These are phyloP conservation scores for Coniella vitis DNA, from an alignment of 2,329 filamentous ascomycete genomes.

Conservation along the genomic window DNA sequence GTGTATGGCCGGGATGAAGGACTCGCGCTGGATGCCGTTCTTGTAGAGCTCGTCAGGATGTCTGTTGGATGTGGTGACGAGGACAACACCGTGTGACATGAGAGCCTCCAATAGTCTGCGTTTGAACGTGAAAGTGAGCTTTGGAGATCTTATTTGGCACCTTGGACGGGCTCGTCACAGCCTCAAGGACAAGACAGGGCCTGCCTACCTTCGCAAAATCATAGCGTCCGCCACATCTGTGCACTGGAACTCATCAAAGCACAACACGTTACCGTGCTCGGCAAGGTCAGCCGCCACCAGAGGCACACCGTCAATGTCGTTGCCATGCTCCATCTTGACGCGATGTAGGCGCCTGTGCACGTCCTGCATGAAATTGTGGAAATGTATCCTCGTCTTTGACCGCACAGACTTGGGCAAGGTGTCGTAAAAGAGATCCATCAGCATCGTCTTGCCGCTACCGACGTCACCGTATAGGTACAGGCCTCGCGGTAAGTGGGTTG, in stretches of 20 bases:
- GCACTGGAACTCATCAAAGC: constrained; percentile 98
- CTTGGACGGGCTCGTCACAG: too few species aligned
- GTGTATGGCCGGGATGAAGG: constrained; percentile 91
- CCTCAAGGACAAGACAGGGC: neutral
- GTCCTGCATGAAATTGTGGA: constrained; percentile 99
- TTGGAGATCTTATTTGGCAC: neutral
- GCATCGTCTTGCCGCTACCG: constrained; percentile 96
- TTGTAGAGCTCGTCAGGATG: constrained; percentile 95
- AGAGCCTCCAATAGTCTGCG: constrained; percentile 74
- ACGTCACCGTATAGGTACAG: constrained; percentile 96
- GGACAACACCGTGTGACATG: constrained; percentile 94
- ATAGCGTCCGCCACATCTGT: constrained; percentile 98
- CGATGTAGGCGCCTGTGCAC: constrained; percentile 86
- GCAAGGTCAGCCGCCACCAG: constrained; percentile 95
- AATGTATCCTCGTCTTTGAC: constrained; percentile 89
- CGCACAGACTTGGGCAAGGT: constrained; percentile 74
- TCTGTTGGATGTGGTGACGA: constrained; percentile 95
- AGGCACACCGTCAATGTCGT: constrained; percentile 82
- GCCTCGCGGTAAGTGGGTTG: constrained; percentile 72
- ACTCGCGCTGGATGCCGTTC: constrained; percentile 93
- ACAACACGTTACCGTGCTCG: constrained; percentile 74
- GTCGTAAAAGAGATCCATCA: constrained; percentile 98
- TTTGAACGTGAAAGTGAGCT: neutral
- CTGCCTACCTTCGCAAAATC: constrained; percentile 69
- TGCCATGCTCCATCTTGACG: constrained; percentile 83